Conservation (phyloP, 2,329 filamentous ascomycete genomes). For the Alternaria gansuensis region DNA sequence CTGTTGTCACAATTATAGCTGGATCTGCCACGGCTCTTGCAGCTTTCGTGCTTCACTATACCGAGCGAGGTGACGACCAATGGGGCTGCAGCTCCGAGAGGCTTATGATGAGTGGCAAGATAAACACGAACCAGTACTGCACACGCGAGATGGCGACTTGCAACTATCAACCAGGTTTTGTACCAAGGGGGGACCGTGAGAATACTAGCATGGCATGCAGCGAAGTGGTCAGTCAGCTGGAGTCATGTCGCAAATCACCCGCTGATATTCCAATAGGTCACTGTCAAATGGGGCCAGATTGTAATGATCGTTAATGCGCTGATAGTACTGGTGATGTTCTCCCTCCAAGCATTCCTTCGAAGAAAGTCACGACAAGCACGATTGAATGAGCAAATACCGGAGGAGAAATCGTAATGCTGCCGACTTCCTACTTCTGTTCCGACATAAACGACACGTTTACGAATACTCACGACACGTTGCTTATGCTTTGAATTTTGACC, state of each 20-base stretch:
- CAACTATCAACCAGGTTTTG: conserved; percentile 31
- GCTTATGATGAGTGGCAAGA: conserved; percentile 29
- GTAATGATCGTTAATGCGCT: conserved; percentile 33
- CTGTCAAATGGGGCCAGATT: conserved; percentile 45
- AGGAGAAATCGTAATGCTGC: neutral
- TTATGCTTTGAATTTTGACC: neutral
- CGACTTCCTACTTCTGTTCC: neutral
- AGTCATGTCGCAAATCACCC: neutral
- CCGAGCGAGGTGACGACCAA: conserved; percentile 34
- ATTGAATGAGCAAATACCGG: conserved; percentile 5
- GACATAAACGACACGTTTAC: conserved; percentile 2
- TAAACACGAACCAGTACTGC: conserved; percentile 42
- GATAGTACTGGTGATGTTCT: conserved; percentile 35
- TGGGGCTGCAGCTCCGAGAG: conserved; percentile 39
- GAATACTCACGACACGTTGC: conserved; percentile 3
- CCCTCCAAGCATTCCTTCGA: conserved; percentile 34
- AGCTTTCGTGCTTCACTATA: conserved; percentile 39
- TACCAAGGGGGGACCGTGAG: conserved; percentile 23
- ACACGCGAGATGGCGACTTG: conserved; percentile 42
- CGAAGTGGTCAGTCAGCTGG: conserved; percentile 34
- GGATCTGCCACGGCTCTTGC: conserved; percentile 33
- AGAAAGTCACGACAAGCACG: conserved; percentile 31
- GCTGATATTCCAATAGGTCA: conserved; percentile 26
- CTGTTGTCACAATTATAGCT: conserved; percentile 30
- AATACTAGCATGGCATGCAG: conserved; percentile 36